Base-by-base conservation (phyloP, 2,329 filamentous ascomycete species). In the Aspergillus pseudotamarii region DNA sequence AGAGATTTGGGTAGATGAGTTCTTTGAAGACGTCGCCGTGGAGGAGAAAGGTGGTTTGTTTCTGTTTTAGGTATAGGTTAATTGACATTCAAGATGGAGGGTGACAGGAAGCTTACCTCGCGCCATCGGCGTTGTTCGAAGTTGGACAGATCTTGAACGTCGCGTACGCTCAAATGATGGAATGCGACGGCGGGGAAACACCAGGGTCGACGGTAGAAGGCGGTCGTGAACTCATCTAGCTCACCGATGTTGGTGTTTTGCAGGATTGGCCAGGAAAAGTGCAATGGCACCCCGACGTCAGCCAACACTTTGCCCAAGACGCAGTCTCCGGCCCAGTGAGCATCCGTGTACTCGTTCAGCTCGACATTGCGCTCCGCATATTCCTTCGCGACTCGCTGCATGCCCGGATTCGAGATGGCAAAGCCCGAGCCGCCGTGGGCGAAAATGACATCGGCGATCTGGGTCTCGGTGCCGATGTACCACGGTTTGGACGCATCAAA, bases 381-480 rank as follows among this genome's bases (percentile, higher is more conserved):
- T 41, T 82, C 78, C 11, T 80, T 73, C 1, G 79, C 76, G 4
- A 80, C 77, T 58, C 71, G 77, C 57, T 78, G 74, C 76, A 86
- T 78, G 3, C 83, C 84, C 5, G 81, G 75, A 3, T 80, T 78
- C 0, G 85, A 86, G 32, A 87, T 68, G 32, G 83, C 75, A 66
- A 86, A 84, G 3, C 84, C 84, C 4, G 80, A 82, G 0, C 85
- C 85, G 11, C 84, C 84, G 61, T 86, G 81, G 0, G 80, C 83
- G 69, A 86, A 86, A 16, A 84, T 73, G 0, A 81, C 76, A 5
- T 82, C 79, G 12, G 77, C 81, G 61, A 85, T 84, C 71, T 81
- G 79, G 67, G 84, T 84, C 66, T 84, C 82, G 36, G 83, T 84
- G 45, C 84, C 86, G 36, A 86, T 79, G 69, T 87, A 88, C 54